Conservation (phyloP, 495 filamentous ascomycete genomes). For the Opeltia flavorubescens region DNA sequence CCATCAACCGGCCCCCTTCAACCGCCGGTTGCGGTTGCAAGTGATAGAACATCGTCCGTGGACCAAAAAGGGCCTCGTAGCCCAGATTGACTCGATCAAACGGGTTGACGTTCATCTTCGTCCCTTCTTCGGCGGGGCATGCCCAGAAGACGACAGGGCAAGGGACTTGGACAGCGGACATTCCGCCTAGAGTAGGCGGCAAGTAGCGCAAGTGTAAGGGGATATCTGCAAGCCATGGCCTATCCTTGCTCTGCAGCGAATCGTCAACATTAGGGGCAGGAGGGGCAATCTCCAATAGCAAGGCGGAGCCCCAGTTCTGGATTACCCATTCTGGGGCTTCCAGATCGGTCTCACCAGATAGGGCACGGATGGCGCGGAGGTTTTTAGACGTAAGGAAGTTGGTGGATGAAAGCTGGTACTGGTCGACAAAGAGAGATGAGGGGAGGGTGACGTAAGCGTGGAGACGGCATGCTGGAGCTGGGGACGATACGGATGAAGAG, state of each 20-base stretch:
- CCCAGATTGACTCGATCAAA: slow-evolving; percentile 77
- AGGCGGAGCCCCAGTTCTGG: slow-evolving; percentile 61
- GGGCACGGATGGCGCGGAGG: slow-evolving; percentile 48
- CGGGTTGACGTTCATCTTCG: slow-evolving; percentile 62
- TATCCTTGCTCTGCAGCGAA: slow-evolving; percentile 9
- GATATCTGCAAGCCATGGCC: slow-evolving; percentile 57
- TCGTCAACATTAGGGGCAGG: slow-evolving; percentile 18
- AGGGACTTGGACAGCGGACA: slow-evolving; percentile 36
- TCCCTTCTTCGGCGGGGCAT: slow-evolving; percentile 58
- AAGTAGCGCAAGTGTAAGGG: slow-evolving; percentile 85
- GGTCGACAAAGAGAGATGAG: slow-evolving; percentile 69
- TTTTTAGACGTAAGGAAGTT: slow-evolving; percentile 66
- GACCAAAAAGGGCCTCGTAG: slow-evolving; percentile 74
- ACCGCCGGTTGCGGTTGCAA: slow-evolving; percentile 39
- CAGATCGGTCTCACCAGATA: slow-evolving; percentile 74
- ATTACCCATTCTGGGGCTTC: slow-evolving; percentile 81
- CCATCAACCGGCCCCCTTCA: slow-evolving; percentile 32
- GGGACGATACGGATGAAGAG: slow-evolving; percentile 18
- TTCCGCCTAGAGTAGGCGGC: slow-evolving; percentile 24
- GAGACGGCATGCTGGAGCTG: slow-evolving; percentile 45
- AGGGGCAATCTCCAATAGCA: slow-evolving; percentile 61
- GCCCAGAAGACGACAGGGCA: slow-evolving; percentile 89
- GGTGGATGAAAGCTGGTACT: slow-evolving; percentile 57
- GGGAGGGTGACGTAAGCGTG: slow-evolving; percentile 82
- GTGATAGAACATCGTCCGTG: slow-evolving; percentile 76